Percentiles rank a stretch among this genome's conserved stretches.
These are phyloP conservation scores for Diversispora epigaea DNA, from an alignment of 192 early-diverging fungal genomes.

Conservation along the genomic window DNA sequence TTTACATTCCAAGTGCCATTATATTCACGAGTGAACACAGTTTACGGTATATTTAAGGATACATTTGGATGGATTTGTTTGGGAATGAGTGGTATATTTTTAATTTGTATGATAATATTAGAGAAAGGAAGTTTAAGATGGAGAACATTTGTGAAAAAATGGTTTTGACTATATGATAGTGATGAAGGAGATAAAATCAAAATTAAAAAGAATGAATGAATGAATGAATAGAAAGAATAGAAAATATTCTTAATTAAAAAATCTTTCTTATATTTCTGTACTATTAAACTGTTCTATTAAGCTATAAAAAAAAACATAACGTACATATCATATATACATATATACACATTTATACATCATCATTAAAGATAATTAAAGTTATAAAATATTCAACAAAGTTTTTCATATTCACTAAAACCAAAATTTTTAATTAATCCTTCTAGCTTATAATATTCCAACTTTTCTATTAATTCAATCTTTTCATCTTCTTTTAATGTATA, in stretches of 20 bases:
- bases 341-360: too few relatives aligned
- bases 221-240: too few relatives aligned
- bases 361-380: too few relatives aligned
- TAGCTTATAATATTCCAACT: not conserved
- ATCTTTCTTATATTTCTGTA: too few relatives aligned
- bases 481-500: not conserved
- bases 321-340: too few relatives aligned
- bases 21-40: constrained; percentile 37
- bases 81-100: not conserved
- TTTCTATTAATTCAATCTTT: not conserved
- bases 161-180: not conserved
- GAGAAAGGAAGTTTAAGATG: not conserved
- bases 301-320: too few relatives aligned
- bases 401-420: not conserved
- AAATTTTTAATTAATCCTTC: not conserved
- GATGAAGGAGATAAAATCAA: not conserved
- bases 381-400: too few relatives aligned
- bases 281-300: too few relatives aligned
- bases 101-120: not conserved
- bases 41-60: constrained; percentile 8
- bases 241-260: too few relatives aligned
- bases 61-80: constrained; percentile 19
- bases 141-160: not conserved
- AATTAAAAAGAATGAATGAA: too few relatives aligned
- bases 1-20: constrained; percentile 41